Conservation (phyloP, 257 asterid genomes). For the Salvia hispanica region DNA sequence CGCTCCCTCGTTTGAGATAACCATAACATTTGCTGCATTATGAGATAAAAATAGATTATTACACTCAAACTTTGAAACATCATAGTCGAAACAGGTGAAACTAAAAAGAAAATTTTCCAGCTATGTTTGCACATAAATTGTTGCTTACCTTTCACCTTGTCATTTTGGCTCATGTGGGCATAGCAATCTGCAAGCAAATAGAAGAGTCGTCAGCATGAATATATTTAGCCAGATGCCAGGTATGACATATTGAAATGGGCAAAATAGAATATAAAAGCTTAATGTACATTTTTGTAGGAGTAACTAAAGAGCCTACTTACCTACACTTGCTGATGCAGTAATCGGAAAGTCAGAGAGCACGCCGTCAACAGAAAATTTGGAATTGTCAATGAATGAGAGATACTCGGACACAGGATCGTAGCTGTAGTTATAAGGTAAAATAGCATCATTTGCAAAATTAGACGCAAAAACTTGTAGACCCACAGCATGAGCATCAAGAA, state of each 20-base stretch:
- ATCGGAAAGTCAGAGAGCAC: conserved; percentile 79
- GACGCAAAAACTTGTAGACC: conserved; percentile 80
- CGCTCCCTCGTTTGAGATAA: conserved; percentile 81
- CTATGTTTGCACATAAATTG: neutral
- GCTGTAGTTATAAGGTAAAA: conserved; percentile 60
- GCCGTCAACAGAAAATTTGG: conserved; percentile 80
- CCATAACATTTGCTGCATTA: conserved; percentile 54
- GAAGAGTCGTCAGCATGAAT: too few relatives aligned
- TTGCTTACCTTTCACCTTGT: conserved; percentile 47
- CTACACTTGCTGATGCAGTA: conserved; percentile 67
- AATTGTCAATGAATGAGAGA: conserved; percentile 66
- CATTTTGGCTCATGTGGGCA: conserved; percentile 62
- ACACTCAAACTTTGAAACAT: conserved; percentile 6
- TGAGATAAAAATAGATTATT: conserved; percentile 3
- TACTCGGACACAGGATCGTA: conserved; percentile 83
- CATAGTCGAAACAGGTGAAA: conserved; percentile 7
- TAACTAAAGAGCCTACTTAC: conserved; percentile 42
- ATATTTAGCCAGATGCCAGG: too few relatives aligned
- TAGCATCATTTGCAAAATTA: conserved; percentile 57
- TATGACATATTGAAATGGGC: too few relatives aligned
- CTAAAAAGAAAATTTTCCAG: neutral
- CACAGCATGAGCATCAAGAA: conserved; percentile 66
- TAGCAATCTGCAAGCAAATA: conserved; percentile 70
- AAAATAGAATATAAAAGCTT: neutral
- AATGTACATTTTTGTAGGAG: conserved; percentile 1